Evolutionary conservation across 1,284 basidiomycete genomes (phyloP), one percentile per base, ranked within the genome.

Genomic region (Tremellales sp.): DNA sequence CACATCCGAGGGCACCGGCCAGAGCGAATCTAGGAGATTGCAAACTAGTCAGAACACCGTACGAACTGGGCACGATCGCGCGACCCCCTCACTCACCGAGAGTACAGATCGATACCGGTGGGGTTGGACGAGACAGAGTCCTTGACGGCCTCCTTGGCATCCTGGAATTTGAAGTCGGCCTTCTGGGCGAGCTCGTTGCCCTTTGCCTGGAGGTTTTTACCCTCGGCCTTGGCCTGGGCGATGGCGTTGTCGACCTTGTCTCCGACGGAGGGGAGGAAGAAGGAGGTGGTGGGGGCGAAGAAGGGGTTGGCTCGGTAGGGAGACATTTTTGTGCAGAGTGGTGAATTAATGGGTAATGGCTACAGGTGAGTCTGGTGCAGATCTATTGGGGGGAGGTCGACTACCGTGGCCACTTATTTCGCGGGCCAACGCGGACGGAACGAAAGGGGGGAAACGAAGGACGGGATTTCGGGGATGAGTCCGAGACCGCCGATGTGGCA

Each of bases 1-100:
- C 89, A 68, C 92, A 97, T 55, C 92, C 90, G 61, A 94, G 80
- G 59, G 82, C 81, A 82, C 92, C 91, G 67, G 90, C 91, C 56
- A 97, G 67, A 55, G 76, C 76, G 72, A 78, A 78, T 50, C 76
- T 71, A 51, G 5, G 6, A 31, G 22, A n/a, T 14, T 8, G 34
- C 42, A 43, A 43, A 32, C 24, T 21, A 19, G 25, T n/a, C n/a
- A 46, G 37, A n/a, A n/a, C n/a, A n/a, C n/a, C n/a, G n/a, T n/a
- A n/a, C 24, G 21, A 43, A 9, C 16, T n/a, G 33, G 2, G 21
- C 25, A 10, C 25, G 24, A n/a, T 19, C 32, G 14, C 19, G 3
- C n/a, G n/a, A n/a, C n/a, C n/a, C n/a, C 42, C n/a, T 39, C 10
- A 63, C 68, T 61, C 48, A 70, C 70, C 69, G 68, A 45, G 76